Base-by-base conservation (phyloP, 345 rosid species). In the Eutrema heterophyllum region DNA sequence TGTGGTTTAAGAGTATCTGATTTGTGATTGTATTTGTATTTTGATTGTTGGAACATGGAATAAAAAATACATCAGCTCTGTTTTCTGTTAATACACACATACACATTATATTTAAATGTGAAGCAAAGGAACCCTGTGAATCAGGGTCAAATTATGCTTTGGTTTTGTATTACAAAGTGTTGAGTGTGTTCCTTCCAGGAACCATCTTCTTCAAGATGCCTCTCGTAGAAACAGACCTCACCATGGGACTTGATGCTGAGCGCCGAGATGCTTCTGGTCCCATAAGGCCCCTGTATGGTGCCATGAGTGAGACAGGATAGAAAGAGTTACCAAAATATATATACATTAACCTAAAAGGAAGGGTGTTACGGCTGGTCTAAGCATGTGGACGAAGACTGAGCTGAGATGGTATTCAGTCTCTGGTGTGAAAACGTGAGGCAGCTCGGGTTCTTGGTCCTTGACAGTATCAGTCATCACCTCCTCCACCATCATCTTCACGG, bases 251-350 rank as follows among this genome's bases (percentile, higher is more conserved):
- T 83, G 73, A 84, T 84, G 43, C 71, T 77, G 74, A 89, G 43
- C 0, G 84, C 85, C 0, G 90, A 83, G 46, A 72, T 90, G 82
- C 92, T 91, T 83, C 95, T 84, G 11, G 93, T 91, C 65, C 97
- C 93, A 71, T 82, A 85, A 32, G 70, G 81, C 26, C 95, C 93
- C 95, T 88, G 79, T 68, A 57, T 16, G 45, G 27, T 33, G 16
- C 12, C 44, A 58, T 21, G 62, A 50, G 36, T 56, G 18, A 57
- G 68, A 14, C 8, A 29, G 58, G 38, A n/a, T 38, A 38, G 45
- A 57, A 38, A 65, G 18, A 57, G 41, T 33, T 27, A n/a, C n/a
- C n/a, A n/a, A n/a, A n/a, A n/a, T n/a, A n/a, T n/a, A 6, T 9
- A 21, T 11, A 12, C 7, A 29, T 13, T 1, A 35, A 4, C 12